Evolutionary conservation across 441 rosid species (phyloP).

Genomic region (Iberis amara): DNA sequence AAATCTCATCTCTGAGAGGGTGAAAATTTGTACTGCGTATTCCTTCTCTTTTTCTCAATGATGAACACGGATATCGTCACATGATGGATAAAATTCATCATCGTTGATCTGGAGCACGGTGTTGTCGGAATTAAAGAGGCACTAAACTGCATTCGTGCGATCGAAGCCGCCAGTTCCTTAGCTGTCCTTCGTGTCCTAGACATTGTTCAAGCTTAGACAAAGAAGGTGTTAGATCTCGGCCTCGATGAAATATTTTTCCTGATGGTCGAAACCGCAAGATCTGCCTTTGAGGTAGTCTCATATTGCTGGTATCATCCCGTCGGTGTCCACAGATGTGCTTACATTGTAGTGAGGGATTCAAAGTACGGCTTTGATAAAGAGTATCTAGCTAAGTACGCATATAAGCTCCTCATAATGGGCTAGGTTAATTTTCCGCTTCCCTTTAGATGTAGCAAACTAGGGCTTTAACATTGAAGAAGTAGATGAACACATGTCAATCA

Average conservation of each 20-base stretch:
- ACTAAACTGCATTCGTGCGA: slow-evolving; percentile 50
- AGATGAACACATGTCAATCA: no score
- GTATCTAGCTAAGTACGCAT: no score
- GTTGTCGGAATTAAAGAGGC: slow-evolving; percentile 63
- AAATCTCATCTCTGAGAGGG: slow-evolving; percentile 25
- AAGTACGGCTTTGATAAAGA: no score
- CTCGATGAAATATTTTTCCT: slow-evolving; percentile 82
- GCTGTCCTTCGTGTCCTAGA: slow-evolving; percentile 69
- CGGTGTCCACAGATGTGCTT: no score
- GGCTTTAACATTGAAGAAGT: no score
- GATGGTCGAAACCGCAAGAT: slow-evolving; percentile 50
- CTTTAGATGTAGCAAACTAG: no score
- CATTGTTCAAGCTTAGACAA: slow-evolving; percentile 50
- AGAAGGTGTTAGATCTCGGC: slow-evolving; percentile 73
- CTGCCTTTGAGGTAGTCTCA: slow-evolving; percentile 61
- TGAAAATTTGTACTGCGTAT: slow-evolving; percentile 59
- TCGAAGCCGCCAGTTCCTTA: slow-evolving; percentile 32
- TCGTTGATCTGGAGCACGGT: slow-evolving; percentile 77
- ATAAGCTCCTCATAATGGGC: no score
- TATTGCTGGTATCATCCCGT: no score
- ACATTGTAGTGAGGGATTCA: no score
- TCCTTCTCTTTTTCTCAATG: slow-evolving; percentile 67
- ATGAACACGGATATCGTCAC: slow-evolving; percentile 63
- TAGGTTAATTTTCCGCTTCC: no score
- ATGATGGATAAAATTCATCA: slow-evolving; percentile 67